Percentiles rank a stretch among this genome's conserved stretches.
These are phyloP conservation scores for Pythium chondricola DNA, from an alignment of 352 stramenopile species.

Conservation along the genomic window DNA sequence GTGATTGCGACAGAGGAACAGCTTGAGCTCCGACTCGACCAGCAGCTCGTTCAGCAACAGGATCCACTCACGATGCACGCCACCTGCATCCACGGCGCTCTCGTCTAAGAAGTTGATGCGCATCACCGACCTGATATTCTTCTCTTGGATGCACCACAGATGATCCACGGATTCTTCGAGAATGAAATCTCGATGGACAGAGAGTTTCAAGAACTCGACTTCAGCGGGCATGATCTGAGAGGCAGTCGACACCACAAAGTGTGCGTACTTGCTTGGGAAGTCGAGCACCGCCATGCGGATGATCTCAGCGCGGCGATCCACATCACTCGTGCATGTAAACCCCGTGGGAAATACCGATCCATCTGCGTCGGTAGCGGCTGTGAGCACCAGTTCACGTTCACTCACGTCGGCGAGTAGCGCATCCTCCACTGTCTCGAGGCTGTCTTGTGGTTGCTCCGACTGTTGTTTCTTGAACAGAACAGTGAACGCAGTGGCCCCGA, in stretches of 20 bases:
- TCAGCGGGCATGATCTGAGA: conserved; percentile 56
- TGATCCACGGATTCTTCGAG: conserved; percentile 70
- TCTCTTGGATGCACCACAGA: conserved; percentile 47
- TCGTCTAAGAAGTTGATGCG: conserved; percentile 88
- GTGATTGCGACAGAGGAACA: conserved; percentile 58
- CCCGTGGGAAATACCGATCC: conserved; percentile 8
- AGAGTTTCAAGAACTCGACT: conserved; percentile 61
- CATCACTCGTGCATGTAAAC: conserved; percentile 19
- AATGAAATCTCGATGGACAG: conserved; percentile 52
- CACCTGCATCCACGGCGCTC: conserved; percentile 78
- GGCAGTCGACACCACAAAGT: conserved; percentile 68
- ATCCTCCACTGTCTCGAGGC: conserved; percentile 15
- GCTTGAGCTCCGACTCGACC: conserved; percentile 27
- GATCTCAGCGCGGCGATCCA: conserved; percentile 35
- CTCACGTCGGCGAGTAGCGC: conserved; percentile 1
- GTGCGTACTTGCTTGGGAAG: conserved; percentile 67
- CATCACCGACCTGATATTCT: conserved; percentile 62
- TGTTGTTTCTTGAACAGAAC: conserved; percentile 26
- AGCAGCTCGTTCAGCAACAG: conserved; percentile 66
- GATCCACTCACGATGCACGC: conserved; percentile 92
- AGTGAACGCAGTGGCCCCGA: not conserved
- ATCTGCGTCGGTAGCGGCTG: not conserved
- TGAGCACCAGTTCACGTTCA: conserved; percentile 4
- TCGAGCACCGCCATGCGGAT: conserved; percentile 29
- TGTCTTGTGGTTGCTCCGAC: conserved; percentile 15